Evolutionary conservation across 805 yeast species (phyloP), one percentile per base, ranked within the genome.

Genomic region (Saccharomyces kudriavzevii): DNA sequence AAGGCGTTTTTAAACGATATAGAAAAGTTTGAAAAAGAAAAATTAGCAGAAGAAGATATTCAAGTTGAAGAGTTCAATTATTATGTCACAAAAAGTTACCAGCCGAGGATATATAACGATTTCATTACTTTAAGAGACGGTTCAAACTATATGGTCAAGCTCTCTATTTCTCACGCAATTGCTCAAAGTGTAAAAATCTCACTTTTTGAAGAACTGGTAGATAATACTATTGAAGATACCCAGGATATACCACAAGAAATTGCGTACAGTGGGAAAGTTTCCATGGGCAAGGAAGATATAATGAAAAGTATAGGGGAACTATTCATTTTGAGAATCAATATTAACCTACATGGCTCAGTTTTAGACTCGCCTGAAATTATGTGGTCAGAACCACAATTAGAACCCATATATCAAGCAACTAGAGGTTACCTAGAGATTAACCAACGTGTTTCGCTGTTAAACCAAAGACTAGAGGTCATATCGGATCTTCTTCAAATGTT

Each of bases 371-470:
- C 99, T 1, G 99, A 94, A 69, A 80, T 94, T 54, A 90, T 94
- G 97, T 94, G 99, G 99, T 83, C 97, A 0, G 98, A 94, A 68
- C 99, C 99, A 1, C 97, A 91, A 65, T 75, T 94, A 56, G 99
- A 94, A 67, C 99, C 99, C 1, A 90, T 92, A 51, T 94, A 94
- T 71, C 97, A 91, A 69, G 97, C 98, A 0, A 90, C 96, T 2
- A 81, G 98, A 68, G 97, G 97, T 0, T 92, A 92, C 69, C 71
- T 94, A 57, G 99, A 94, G 65, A 94, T 94, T 61, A 91, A 91
- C 66, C 98, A 92, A 71, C 75, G 99, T 49, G 98, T 92, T 0
- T 85, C 90, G 26, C 74, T 94, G 53, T 74, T 94, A 52, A 94
- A 94, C 66, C 97, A 94, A 67, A 78, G 99, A 58, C 72, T 94